A percentile compares a stretch with the other conserved stretches of the same genome.
These are phyloP conservation scores for Vitis vinifera DNA, from an alignment of 164 flowering plant genomes.

Conservation along the genomic window ASM3070453v1 NC_081812.1:376001-376500, in stretches of 20 bases:
- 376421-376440: slow-evolving; percentile 85
- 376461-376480: slow-evolving; percentile 87
- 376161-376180: slow-evolving; percentile 39
- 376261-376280: slow-evolving; percentile 85
- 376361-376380: not conserved
- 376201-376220: slow-evolving; percentile 90
- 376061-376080: too few species aligned
- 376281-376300: slow-evolving; percentile 96
- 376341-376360: not conserved
- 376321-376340: slow-evolving; percentile 66
- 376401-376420: not conserved
- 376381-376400: not conserved
- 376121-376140: not conserved
- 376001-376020: too few species aligned
- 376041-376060: too few species aligned
- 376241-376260: slow-evolving; percentile 70
- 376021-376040: too few species aligned
- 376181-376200: slow-evolving; percentile 90
- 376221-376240: slow-evolving; percentile 90
- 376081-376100: not conserved
- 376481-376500: slow-evolving; percentile 99
- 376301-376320: slow-evolving; percentile 96
- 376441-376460: slow-evolving; percentile 79
- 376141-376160: not conserved
- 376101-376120: not conserved